Evolutionary conservation across 257 asterid genomes (phyloP).

Genomic region (Solanum sejunctum): DNA sequence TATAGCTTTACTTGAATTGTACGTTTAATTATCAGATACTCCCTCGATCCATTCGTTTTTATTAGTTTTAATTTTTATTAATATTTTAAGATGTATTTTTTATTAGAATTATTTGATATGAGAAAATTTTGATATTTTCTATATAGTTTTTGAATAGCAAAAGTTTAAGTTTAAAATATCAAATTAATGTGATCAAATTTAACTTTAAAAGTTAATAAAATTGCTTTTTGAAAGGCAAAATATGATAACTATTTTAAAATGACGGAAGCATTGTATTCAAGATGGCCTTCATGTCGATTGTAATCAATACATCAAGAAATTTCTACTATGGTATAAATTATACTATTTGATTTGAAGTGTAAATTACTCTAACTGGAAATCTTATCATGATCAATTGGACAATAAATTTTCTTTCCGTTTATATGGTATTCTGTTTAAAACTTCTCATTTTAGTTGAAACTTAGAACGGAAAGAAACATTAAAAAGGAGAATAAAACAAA

Average conservation of each 20-base stretch:
- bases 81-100: too few relatives aligned
- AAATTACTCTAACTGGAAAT: background rate
- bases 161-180: too few relatives aligned
- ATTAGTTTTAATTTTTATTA: rapidly evolving
- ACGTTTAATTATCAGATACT: background rate
- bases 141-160: too few relatives aligned
- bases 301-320: background rate
- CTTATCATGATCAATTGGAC: background rate
- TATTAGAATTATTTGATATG: too few relatives aligned
- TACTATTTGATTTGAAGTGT: background rate
- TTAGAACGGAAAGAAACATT: background rate
- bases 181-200: too few relatives aligned
- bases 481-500: background rate
- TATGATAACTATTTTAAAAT: too few relatives aligned
- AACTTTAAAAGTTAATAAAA: too few relatives aligned
- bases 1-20: background rate
- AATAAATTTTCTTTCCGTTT: background rate
- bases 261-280: background rate
- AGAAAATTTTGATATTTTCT: too few relatives aligned
- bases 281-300: background rate
- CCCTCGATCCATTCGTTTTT: too few relatives aligned
- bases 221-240: rapidly evolving
- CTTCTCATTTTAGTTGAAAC: background rate
- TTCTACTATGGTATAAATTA: background rate
- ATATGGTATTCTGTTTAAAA: background rate